Percentiles rank a stretch among this genome's conserved stretches.
Conservation (phyloP, 768 basidiomycete genomes). For the Tylopilus balloui region DNA sequence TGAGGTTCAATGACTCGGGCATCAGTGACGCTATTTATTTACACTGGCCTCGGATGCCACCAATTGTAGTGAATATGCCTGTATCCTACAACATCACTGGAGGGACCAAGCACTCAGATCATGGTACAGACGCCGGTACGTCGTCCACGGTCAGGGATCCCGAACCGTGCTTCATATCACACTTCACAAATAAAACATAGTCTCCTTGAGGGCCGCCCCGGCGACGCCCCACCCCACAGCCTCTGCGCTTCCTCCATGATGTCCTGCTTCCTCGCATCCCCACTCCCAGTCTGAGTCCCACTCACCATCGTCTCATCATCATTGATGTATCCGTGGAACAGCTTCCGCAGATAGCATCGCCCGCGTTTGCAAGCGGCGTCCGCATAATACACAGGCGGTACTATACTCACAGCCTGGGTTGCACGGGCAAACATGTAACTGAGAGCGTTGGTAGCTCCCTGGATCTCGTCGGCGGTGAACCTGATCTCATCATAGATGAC, state of each 20-base stretch:
- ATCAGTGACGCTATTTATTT: too few species aligned
- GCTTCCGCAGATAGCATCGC: not conserved
- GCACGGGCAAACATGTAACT: not conserved
- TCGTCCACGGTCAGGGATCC: not conserved
- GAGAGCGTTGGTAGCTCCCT: not conserved
- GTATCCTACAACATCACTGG: too few species aligned
- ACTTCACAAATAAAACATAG: constrained; percentile 1
- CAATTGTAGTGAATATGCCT: too few species aligned
- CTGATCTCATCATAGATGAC: not conserved
- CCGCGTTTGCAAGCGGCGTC: not conserved
- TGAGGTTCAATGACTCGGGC: too few species aligned
- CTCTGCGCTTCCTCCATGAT: not conserved
- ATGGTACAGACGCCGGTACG: not conserved
- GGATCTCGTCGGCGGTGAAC: not conserved
- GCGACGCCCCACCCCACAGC: not conserved
- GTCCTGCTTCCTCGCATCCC: not conserved
- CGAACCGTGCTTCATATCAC: not conserved
- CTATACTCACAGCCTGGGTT: not conserved
- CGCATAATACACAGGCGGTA: not conserved
- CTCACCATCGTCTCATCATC: not conserved
- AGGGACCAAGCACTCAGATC: too few species aligned
- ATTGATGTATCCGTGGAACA: not conserved
- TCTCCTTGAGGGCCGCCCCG: not conserved
- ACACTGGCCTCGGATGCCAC: too few species aligned
- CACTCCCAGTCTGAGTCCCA: not conserved